Conservation (phyloP, 2,329 filamentous ascomycete genomes). For the Aspergillus flavus region DNA sequence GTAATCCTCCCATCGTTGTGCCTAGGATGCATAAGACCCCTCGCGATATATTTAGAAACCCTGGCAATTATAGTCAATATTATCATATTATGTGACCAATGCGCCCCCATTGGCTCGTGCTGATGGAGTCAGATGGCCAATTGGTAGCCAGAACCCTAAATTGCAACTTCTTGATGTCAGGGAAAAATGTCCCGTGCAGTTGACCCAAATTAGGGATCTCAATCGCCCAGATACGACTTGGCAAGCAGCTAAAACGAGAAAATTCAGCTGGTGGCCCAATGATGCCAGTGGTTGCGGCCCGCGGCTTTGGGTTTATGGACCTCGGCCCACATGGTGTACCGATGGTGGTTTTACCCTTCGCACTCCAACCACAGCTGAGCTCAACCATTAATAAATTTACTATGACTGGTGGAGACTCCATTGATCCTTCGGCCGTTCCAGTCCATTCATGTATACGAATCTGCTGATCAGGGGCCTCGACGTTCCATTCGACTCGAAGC, state of each 20-base stretch:
- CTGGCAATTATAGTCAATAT: too few species aligned
- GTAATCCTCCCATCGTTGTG: too few species aligned
- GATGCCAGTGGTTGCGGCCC: not conserved
- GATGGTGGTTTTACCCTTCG: not conserved
- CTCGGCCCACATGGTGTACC: not conserved
- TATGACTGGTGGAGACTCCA: not conserved
- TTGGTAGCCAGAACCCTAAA: too few species aligned
- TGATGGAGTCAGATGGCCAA: too few species aligned
- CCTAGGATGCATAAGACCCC: too few species aligned
- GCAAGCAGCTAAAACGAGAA: not conserved
- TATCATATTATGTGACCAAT: too few species aligned
- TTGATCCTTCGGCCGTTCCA: not conserved
- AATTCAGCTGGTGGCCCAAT: not conserved
- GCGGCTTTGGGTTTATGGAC: conserved; percentile 1
- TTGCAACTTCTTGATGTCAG: too few species aligned
- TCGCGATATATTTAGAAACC: too few species aligned
- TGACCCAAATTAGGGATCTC: not conserved
- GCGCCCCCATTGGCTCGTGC: too few species aligned
- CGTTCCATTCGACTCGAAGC: not conserved
- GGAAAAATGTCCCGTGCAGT: not conserved
- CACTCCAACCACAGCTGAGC: not conserved
- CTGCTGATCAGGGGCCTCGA: not conserved
- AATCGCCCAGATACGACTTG: not conserved
- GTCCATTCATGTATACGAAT: not conserved
- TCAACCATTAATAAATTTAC: not conserved